A percentile compares a stretch with the other conserved stretches of the same genome.
phyloP scores from a whole-genome alignment of 768 basidiomycete genomes.

The Stropharia rugosoannulata region DNA sequence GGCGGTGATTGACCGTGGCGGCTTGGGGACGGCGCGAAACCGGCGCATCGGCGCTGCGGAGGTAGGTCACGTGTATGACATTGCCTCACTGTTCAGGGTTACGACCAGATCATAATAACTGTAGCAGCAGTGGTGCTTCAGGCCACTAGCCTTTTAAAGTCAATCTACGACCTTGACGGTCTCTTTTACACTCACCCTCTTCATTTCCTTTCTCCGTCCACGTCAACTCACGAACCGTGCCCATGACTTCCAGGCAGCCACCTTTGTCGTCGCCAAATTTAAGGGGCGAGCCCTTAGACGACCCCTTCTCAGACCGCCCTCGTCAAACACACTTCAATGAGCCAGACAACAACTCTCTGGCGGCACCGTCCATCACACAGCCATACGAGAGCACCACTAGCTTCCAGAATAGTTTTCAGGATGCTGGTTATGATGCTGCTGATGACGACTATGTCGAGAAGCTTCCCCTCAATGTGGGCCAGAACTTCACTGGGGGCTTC shows the following conservation, averaged over 20 bases:
- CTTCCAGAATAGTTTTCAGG: conserved; percentile 38
- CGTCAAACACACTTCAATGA: conserved; percentile 63
- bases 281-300: conserved; percentile 40
- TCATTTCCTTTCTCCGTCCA: not conserved
- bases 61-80: conserved; percentile 13
- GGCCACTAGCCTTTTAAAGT: conserved; percentile 1
- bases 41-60: not conserved
- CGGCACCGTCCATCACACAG: conserved; percentile 31
- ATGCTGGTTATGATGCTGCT: conserved; percentile 42
- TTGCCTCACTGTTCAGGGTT: conserved; percentile 10
- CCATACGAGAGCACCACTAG: conserved; percentile 60
- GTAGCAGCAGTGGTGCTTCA: not conserved
- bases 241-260: conserved; percentile 39
- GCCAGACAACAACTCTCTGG: conserved; percentile 42
- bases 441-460: conserved; percentile 80
- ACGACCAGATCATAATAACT: conserved; percentile 9
- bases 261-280: conserved; percentile 35
- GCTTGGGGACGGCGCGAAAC: too few species aligned
- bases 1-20: too few species aligned
- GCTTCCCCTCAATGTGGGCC: conserved; percentile 64
- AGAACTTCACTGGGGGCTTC: conserved; percentile 57
- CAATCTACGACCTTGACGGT: conserved; percentile 6
- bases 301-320: conserved; percentile 75
- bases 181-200: not conserved
- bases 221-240: conserved; percentile 13